Evolutionary conservation across 129 eudicot species (phyloP), one percentile per base, ranked within the genome.

Genomic region (Flaveria linearis): DNA sequence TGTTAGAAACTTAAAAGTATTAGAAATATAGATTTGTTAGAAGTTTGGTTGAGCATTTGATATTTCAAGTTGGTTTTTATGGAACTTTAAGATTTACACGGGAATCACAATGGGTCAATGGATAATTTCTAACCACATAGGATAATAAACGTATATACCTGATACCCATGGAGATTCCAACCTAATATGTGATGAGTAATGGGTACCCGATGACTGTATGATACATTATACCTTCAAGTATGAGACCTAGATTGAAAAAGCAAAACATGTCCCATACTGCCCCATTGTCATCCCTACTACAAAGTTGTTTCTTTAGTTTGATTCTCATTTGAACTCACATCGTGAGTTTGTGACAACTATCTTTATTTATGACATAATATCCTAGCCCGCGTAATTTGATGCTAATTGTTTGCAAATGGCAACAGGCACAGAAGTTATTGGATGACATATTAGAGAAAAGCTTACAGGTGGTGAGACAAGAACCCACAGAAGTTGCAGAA

Each of bases 401-500:
- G 73, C 71, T 23, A 16, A 63, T 16, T 36, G 36, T 20, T 70
- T 79, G 45, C 42, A 26, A 64, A 63, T 53, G 12, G 25, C 75
- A 36, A 80, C 84, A 88, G 97, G 96, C 89, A 65, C 96, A 80
- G 33, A 84, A 88, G 80, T 66, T 87, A 47, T 80, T 88, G 74
- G 93, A 90, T 20, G 88, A 82, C 42, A 60, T 93, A 20, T 2
- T 93, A 68, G 98, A 87, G 79, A 87, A 87, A 82, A 82, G 82
- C 68, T 53, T 94, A 61, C 87, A 91, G 73, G 57, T 88, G 39
- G 96, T 85, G 45, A 76, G 76, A 42, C 60, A 71, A 39, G 63
- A 78, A 52, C 81, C 87, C 6, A 39, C 72, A 73, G 43, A 66
- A 68, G 72, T 62, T 9, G 52, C 64, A 39, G 82, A 82, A 64